Evolutionary conservation across 2,329 filamentous ascomycete genomes (phyloP).

Genomic region (Alternaria burnsii): DNA sequence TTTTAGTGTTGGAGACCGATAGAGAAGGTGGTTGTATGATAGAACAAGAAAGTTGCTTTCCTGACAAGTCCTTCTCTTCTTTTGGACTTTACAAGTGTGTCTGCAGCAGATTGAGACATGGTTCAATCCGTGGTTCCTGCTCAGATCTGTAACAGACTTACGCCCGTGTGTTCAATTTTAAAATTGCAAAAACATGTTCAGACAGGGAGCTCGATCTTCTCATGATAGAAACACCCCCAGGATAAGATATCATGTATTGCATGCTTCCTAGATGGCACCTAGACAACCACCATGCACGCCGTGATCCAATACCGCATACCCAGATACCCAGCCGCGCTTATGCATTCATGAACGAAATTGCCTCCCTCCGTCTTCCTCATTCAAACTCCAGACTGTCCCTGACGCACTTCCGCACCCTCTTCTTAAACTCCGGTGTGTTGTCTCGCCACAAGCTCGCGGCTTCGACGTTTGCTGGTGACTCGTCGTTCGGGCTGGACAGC

Average conservation of each 20-base stretch:
- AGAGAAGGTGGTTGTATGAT: not conserved
- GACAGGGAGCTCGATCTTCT: not conserved
- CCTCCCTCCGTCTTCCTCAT: slow-evolving; percentile 14
- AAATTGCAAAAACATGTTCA: no score
- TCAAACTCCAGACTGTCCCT: slow-evolving; percentile 58
- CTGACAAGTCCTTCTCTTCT: not conserved
- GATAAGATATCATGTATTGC: not conserved
- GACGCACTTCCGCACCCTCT: slow-evolving; percentile 83
- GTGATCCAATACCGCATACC: slow-evolving; percentile 1
- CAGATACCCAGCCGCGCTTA: slow-evolving; percentile 13
- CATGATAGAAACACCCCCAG: no score
- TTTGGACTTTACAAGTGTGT: no score
- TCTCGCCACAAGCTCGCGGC: slow-evolving; percentile 97
- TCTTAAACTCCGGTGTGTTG: slow-evolving; percentile 81
- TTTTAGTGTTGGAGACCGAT: not conserved
- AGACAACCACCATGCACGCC: slow-evolving; percentile 4
- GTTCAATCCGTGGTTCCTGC: not conserved
- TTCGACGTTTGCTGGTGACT: slow-evolving; percentile 95
- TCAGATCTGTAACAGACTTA: no score
- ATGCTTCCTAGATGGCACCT: not conserved
- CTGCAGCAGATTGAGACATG: no score
- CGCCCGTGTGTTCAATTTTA: no score
- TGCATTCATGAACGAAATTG: slow-evolving; percentile 10
- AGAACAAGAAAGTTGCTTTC: not conserved
- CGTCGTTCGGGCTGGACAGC: slow-evolving; percentile 96